These are phyloP conservation scores for Paramecium biaurelia DNA, from an alignment of 73 alveolate species.

Conservation along the genomic window DNA sequence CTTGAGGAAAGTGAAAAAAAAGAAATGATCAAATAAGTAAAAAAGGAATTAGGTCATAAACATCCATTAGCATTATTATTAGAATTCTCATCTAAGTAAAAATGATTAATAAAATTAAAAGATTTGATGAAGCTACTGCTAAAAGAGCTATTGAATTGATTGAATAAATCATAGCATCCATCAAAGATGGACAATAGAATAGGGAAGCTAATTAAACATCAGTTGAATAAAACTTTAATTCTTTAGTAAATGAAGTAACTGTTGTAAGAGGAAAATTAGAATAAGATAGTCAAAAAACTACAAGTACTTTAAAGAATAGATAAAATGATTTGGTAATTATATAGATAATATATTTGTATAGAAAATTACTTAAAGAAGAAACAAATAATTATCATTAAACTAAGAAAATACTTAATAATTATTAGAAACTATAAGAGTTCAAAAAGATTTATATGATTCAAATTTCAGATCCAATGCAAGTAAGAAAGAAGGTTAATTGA, in stretches of 20 bases:
- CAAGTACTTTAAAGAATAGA: neutral
- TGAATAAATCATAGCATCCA: neutral
- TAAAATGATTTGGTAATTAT: neutral
- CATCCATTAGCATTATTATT: neutral
- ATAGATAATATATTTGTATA: neutral
- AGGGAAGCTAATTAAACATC: neutral
- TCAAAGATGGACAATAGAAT: neutral
- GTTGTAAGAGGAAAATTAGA: neutral
- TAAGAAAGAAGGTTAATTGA: neutral
- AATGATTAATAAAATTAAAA: neutral
- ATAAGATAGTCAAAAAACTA: neutral
- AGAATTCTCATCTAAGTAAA: neutral
- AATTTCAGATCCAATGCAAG: neutral
- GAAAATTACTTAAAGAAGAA: neutral
- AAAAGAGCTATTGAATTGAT: neutral
- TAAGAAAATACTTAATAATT: neutral
- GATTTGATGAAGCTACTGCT: conserved; percentile 33
- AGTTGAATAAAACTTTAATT: neutral
- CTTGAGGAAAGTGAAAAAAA: neutral
- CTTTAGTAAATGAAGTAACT: neutral
- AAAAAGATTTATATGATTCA: conserved; percentile 1
- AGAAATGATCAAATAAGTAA: neutral
- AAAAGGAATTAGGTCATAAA: neutral
- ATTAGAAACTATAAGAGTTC: neutral
- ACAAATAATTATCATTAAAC: neutral